Conservation (phyloP, 2,329 filamentous ascomycete species). For the Harringtonia aguacate region DNA sequence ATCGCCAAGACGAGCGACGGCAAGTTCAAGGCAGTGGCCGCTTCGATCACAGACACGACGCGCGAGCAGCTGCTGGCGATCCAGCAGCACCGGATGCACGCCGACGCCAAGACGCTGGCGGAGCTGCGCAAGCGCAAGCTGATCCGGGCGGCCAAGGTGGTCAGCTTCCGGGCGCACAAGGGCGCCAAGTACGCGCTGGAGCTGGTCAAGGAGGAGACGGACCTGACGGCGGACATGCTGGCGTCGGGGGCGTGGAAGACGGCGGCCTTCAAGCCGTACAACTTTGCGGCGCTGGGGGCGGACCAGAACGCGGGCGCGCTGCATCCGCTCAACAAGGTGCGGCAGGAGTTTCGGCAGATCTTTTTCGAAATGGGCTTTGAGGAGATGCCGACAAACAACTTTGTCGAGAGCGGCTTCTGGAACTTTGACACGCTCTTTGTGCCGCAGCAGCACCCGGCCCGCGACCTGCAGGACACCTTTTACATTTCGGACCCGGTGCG, state of each 20-base stretch:
- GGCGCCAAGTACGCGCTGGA: slow-evolving; percentile 81
- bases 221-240: slow-evolving; percentile 90
- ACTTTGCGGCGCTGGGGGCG: slow-evolving; percentile 43
- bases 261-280: slow-evolving; percentile 65
- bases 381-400: slow-evolving; percentile 93
- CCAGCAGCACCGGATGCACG: slow-evolving; percentile 54
- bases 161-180: slow-evolving; percentile 75
- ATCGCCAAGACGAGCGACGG: slow-evolving; percentile 48
- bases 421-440: slow-evolving; percentile 97
- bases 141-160: slow-evolving; percentile 70
- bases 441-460: slow-evolving; percentile 92
- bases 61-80: slow-evolving; percentile 66
- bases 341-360: slow-evolving; percentile 90
- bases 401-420: slow-evolving; percentile 96
- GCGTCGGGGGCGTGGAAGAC: slow-evolving; percentile 83
- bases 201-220: slow-evolving; percentile 87
- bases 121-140: slow-evolving; percentile 92
- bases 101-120: slow-evolving; percentile 61
- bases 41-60: slow-evolving; percentile 72
- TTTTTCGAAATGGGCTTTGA: slow-evolving; percentile 99
- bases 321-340: slow-evolving; percentile 82
- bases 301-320: slow-evolving; percentile 51
- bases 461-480: slow-evolving; percentile 96
- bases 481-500: slow-evolving; percentile 78
- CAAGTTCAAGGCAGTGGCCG: slow-evolving; percentile 41